Evolutionary conservation across 2,329 filamentous ascomycete species (phyloP), one percentile per base, ranked within the genome.

Genomic region (Xylariales sp.): DNA sequence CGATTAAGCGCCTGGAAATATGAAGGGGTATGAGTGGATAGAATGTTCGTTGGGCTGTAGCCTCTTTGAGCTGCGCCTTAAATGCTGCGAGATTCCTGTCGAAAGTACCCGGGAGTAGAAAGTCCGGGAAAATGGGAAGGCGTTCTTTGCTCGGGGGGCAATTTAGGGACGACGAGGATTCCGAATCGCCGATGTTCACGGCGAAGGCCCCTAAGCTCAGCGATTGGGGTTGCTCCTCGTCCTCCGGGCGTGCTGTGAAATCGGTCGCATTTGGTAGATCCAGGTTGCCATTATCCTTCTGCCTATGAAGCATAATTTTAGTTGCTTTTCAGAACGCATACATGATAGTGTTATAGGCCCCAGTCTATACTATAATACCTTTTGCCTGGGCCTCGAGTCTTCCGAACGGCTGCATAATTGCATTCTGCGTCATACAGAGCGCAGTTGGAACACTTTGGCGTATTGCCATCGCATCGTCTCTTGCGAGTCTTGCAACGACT

Each of bases 401-500:
- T 70, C 30, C 68, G 58, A 14, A 58, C 55, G 5, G 54, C 41
- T 3, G 62, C 62, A 48, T 70, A 70, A 8, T 12, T 55, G 59
- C 68, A 70, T 57, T 70, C 65, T 34, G 65, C 49, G 39, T 63
- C 45, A n/a, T 65, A 53, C 10, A 18, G 14, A n/a, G n/a, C 59
- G 16, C 68, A 70, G 39, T 65, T 65, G 12, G 59, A 59, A 45
- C 68, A 70, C 32, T 43, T 65, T 23, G 68, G 68, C 10, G 55
- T 41, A 32, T 18, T 5, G 6, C 68, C 68, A 32, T 70, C 59
- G 23, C 68, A 70, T 53, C 45, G 61, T 6, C 58, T 57, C 48
- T 70, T 70, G 16, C 68, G 68, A 46, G 23, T 34, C 39, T 70
- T 70, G 36, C 68, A 70, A 12, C 59, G 54, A 23, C 18, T 48